Evolutionary conservation across 2,329 filamentous ascomycete species (phyloP).

Genomic region (Pseudogymnoascus sp.): DNA sequence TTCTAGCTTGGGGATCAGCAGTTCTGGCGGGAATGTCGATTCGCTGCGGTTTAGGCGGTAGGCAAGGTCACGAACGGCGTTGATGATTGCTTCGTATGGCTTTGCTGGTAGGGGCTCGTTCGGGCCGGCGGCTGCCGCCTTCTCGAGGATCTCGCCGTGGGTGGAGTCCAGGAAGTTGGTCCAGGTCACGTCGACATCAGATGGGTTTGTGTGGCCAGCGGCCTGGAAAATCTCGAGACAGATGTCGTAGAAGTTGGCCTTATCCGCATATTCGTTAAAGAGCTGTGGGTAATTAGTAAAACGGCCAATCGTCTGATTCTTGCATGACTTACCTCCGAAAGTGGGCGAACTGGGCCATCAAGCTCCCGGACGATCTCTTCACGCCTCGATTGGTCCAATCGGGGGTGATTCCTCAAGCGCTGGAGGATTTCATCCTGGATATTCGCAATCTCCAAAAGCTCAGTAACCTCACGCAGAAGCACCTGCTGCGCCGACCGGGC

Average conservation of each 20-base stretch:
- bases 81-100: conserved; percentile 65
- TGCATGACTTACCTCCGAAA: conserved; percentile 61
- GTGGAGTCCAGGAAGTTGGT: conserved; percentile 68
- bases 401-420: conserved; percentile 63
- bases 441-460: conserved; percentile 84
- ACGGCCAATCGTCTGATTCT: background rate
- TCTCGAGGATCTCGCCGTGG: conserved; percentile 36
- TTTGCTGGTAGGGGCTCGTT: conserved; percentile 36
- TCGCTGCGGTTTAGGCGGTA: conserved; percentile 59
- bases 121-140: conserved; percentile 40
- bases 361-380: conserved; percentile 59
- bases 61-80: conserved; percentile 56
- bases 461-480: conserved; percentile 75
- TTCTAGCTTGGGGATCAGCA: conserved; percentile 56
- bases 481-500: conserved; percentile 76
- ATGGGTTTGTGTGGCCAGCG: conserved; percentile 82
- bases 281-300: conserved; percentile 45
- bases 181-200: conserved; percentile 82
- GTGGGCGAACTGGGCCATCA: conserved; percentile 68
- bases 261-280: conserved; percentile 88
- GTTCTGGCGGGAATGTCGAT: conserved; percentile 57
- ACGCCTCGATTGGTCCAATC: conserved; percentile 58
- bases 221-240: conserved; percentile 88
- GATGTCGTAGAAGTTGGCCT: conserved; percentile 87
- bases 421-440: conserved; percentile 90